A percentile compares a stretch with the other conserved stretches of the same genome.
These are phyloP conservation scores for Dothiorella sarmentorum DNA, from an alignment of 2,329 filamentous ascomycete species.

Conservation along the genomic window DNA sequence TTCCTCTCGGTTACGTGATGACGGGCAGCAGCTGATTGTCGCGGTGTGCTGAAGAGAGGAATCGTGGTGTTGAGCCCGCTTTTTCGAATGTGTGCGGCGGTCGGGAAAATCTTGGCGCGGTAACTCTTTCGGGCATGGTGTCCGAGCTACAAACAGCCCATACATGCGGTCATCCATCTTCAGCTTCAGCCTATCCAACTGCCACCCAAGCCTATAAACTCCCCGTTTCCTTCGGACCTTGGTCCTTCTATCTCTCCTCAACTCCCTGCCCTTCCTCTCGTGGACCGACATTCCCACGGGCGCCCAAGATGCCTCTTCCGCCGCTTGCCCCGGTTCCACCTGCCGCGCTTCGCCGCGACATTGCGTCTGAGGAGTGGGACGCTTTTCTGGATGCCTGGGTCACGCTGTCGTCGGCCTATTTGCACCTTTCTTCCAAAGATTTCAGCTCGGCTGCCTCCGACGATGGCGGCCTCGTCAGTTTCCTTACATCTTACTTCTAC, in stretches of 20 bases:
- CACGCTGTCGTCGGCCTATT: slow-evolving; percentile 61
- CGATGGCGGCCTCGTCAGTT: slow-evolving; percentile 58
- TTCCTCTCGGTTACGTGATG: slow-evolving; percentile 53
- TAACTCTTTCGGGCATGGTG: slow-evolving; percentile 31
- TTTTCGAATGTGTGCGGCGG: slow-evolving; percentile 21
- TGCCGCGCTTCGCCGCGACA: slow-evolving; percentile 60
- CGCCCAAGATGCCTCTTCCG: slow-evolving; percentile 52
- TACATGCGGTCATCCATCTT: slow-evolving; percentile 13
- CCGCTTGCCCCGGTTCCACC: slow-evolving; percentile 76
- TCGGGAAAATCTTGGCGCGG: slow-evolving; percentile 39
- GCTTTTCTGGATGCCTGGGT: slow-evolving; percentile 74
- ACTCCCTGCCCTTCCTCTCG: neutral
- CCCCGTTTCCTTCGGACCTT: neutral
- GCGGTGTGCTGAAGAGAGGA: slow-evolving; percentile 17
- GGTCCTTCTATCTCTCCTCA: too few species aligned
- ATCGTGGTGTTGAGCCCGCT: slow-evolving; percentile 20
- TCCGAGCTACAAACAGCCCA: neutral
- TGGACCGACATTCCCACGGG: neutral
- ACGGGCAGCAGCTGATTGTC: slow-evolving; percentile 37
- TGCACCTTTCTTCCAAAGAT: slow-evolving; percentile 55
- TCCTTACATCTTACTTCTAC: slow-evolving; percentile 65
- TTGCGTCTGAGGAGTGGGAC: slow-evolving; percentile 71
- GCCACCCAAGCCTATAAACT: neutral
- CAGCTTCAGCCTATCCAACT: neutral
- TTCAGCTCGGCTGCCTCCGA: slow-evolving; percentile 53